phyloP scores from a whole-genome alignment of 164 flowering plant genomes.

The Kalanchoe fedtschenkoi region DNA sequence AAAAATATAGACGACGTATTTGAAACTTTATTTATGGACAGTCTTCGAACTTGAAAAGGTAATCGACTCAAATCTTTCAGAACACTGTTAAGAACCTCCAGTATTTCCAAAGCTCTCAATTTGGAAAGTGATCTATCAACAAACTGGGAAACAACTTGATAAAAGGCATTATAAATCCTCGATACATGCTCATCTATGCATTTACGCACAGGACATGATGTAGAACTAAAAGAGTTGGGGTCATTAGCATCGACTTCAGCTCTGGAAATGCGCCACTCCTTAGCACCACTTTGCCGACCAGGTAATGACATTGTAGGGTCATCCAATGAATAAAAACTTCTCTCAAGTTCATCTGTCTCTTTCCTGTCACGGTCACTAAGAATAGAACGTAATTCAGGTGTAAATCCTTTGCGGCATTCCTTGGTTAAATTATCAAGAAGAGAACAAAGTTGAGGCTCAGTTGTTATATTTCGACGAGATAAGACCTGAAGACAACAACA shows the following conservation, averaged over 20 bases:
- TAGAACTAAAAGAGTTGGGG: slow-evolving; percentile 33
- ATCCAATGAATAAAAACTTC: slow-evolving; percentile 29
- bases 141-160: slow-evolving; percentile 32
- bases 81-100: slow-evolving; percentile 31
- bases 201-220: slow-evolving; percentile 64
- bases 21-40: slow-evolving; percentile 23
- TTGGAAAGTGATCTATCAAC: slow-evolving; percentile 28
- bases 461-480: slow-evolving; percentile 49
- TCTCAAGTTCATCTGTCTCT: slow-evolving; percentile 54
- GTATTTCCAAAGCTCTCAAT: slow-evolving; percentile 32
- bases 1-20: slow-evolving; percentile 13
- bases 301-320: slow-evolving; percentile 59
- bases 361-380: slow-evolving; percentile 54
- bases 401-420: slow-evolving; percentile 42
- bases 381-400: slow-evolving; percentile 28
- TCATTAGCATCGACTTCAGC: slow-evolving; percentile 50
- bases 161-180: slow-evolving; percentile 49
- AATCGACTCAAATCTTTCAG: slow-evolving; percentile 33
- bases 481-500: slow-evolving; percentile 43
- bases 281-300: slow-evolving; percentile 88
- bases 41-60: slow-evolving; percentile 49
- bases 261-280: slow-evolving; percentile 83
- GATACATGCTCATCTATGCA: slow-evolving; percentile 83
- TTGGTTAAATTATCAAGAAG: slow-evolving; percentile 46
- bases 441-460: slow-evolving; percentile 40